These are phyloP conservation scores for Globisporangium mamillatum DNA, from an alignment of 352 stramenopile species.

Conservation along the genomic window DNA sequence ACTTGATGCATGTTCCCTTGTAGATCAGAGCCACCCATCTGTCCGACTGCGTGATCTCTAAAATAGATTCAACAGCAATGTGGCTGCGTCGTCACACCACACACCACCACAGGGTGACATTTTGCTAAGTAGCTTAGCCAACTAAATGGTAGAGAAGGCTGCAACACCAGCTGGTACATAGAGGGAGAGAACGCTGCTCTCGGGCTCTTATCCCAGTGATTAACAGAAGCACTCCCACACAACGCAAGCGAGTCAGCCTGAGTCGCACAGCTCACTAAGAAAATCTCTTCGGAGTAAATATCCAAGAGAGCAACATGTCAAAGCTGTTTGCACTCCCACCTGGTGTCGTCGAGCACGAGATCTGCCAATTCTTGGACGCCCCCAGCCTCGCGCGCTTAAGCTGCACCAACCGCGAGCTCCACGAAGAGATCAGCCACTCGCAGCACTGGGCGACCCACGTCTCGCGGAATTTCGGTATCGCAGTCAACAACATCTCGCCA, in stretches of 20 bases:
- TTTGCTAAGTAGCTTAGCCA: not conserved
- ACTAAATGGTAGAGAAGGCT: slow-evolving; percentile 1
- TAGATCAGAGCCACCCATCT: slow-evolving; percentile 10
- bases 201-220: not conserved
- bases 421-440: slow-evolving; percentile 27
- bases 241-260: not conserved
- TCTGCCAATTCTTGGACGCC: slow-evolving; percentile 50
- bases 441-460: slow-evolving; percentile 45
- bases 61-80: slow-evolving; percentile 11
- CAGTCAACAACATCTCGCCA: slow-evolving; percentile 26
- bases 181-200: slow-evolving; percentile 4
- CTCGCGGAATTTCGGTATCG: slow-evolving; percentile 33
- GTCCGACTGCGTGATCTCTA: not conserved
- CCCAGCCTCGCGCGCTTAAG: slow-evolving; percentile 32
- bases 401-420: slow-evolving; percentile 32
- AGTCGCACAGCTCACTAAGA: not conserved
- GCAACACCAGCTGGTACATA: not conserved
- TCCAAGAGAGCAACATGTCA: slow-evolving; percentile 7
- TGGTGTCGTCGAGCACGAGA: slow-evolving; percentile 34
- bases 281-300: not conserved
- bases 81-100: not conserved
- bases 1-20: no score
- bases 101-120: not conserved
- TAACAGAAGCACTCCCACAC: not conserved
- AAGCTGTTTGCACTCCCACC: slow-evolving; percentile 30